phyloP scores from a whole-genome alignment of 768 basidiomycete species.

The Dioszegia aurantiaca region DNA sequence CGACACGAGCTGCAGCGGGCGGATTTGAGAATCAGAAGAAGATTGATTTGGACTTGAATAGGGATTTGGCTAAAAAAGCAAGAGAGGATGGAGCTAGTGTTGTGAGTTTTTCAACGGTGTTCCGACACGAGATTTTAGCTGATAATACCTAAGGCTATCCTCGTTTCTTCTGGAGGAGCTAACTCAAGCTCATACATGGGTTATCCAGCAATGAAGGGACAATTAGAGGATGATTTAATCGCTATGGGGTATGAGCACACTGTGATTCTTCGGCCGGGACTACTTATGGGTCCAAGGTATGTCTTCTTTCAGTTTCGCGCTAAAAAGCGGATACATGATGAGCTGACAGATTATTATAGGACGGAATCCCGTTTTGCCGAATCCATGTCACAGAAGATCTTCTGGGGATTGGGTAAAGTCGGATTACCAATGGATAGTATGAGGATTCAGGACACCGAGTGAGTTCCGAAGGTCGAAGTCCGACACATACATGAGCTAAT shows the following conservation, averaged over 20 bases:
- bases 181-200: conserved; percentile 22
- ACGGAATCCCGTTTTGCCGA: conserved; percentile 21
- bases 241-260: conserved; percentile 32
- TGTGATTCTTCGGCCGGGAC: conserved; percentile 46
- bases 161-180: conserved; percentile 40
- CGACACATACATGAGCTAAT: too few species aligned
- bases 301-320: too few species aligned
- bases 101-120: conserved; percentile 24
- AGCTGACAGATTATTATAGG: neutral
- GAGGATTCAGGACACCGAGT: conserved; percentile 36
- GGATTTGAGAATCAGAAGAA: conserved; percentile 37
- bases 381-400: conserved; percentile 23
- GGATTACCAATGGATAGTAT: conserved; percentile 32
- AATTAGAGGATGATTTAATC: conserved; percentile 45
- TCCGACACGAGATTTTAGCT: too few species aligned
- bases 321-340: too few species aligned
- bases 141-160: conserved; percentile 36
- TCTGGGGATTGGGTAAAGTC: conserved; percentile 29
- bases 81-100: conserved; percentile 41
- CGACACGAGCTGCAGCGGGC: conserved; percentile 43
- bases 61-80: conserved; percentile 42
- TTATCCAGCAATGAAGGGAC: conserved; percentile 46
- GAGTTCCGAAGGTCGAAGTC: too few species aligned
- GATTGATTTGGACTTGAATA: conserved; percentile 45
- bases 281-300: conserved; percentile 41